Percentiles rank a stretch among this genome's conserved stretches.
Evolutionary conservation across 73 alveolate genomes (phyloP).

Genomic region (Paramecium octaurelia): DNA sequence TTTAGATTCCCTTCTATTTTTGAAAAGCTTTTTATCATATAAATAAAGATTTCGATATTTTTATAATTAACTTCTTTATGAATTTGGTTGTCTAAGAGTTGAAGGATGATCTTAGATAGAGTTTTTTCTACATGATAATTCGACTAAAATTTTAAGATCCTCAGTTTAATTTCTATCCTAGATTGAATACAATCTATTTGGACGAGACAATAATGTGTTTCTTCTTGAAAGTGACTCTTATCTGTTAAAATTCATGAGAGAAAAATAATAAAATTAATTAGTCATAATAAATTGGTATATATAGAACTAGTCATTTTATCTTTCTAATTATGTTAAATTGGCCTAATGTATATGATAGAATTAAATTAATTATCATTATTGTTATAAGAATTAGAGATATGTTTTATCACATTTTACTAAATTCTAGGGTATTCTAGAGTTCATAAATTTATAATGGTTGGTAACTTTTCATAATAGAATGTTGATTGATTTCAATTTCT

Average conservation of each 20-base stretch:
- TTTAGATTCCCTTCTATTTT: background rate
- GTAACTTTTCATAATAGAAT: too few species aligned
- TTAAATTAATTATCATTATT: too few species aligned
- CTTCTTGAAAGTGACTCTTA: background rate
- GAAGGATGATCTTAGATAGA: background rate
- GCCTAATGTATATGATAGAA: background rate
- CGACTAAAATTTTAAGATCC: background rate
- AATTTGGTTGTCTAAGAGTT: background rate
- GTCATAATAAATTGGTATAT: background rate
- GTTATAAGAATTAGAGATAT: too few species aligned
- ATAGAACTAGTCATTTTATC: background rate
- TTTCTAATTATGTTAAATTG: too few species aligned
- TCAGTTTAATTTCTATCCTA: background rate
- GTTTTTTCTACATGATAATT: background rate
- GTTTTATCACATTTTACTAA: too few species aligned
- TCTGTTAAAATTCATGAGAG: conserved; percentile 17
- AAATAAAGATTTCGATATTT: conserved; percentile 3
- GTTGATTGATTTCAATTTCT: too few species aligned
- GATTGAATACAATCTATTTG: background rate
- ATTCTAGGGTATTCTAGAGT: background rate
- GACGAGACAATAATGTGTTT: background rate
- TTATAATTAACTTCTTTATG: background rate
- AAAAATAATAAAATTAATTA: background rate
- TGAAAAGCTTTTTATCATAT: conserved; percentile 12
- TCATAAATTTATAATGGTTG: too few species aligned